Conservation (phyloP, 2,329 filamentous ascomycete species). For the Aureobasidium sp. region DNA sequence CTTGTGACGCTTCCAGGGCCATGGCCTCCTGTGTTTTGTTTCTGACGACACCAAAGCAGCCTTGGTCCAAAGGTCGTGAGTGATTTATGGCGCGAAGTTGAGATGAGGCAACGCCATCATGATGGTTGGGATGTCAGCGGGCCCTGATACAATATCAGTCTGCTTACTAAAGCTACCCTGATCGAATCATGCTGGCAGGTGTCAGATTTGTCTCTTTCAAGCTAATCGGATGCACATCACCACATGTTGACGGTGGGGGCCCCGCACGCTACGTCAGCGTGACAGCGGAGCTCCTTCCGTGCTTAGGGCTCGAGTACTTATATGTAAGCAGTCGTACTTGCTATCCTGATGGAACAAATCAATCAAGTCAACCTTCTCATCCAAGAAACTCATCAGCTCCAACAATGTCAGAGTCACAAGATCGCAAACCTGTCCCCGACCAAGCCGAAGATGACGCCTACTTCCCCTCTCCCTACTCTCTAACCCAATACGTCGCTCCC, state of each 20-base stretch:
- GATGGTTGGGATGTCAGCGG: not conserved
- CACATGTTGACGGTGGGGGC: not conserved
- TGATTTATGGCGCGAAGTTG: not conserved
- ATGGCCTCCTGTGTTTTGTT: no score
- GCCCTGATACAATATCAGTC: not conserved
- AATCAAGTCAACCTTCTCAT: not conserved
- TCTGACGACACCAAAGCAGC: no score
- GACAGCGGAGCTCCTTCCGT: not conserved
- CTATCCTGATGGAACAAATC: not conserved
- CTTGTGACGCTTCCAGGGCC: no score
- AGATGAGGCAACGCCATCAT: not conserved
- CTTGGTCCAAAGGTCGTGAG: not conserved
- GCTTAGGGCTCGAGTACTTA: not conserved
- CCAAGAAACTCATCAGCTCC: not conserved
- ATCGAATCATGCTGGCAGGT: not conserved
- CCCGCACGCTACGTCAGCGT: not conserved
- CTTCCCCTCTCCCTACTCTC: not conserved
- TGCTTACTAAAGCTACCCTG: not conserved
- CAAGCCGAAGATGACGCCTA: not conserved
- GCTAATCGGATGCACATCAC: not conserved
- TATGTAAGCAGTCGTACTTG: not conserved
- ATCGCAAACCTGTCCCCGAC: not conserved
- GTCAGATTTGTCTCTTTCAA: not conserved
- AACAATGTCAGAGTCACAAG: not conserved
- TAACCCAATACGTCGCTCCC: not conserved